phyloP scores from a whole-genome alignment of 2,329 filamentous ascomycete species.

The Aphanocladium album region DNA sequence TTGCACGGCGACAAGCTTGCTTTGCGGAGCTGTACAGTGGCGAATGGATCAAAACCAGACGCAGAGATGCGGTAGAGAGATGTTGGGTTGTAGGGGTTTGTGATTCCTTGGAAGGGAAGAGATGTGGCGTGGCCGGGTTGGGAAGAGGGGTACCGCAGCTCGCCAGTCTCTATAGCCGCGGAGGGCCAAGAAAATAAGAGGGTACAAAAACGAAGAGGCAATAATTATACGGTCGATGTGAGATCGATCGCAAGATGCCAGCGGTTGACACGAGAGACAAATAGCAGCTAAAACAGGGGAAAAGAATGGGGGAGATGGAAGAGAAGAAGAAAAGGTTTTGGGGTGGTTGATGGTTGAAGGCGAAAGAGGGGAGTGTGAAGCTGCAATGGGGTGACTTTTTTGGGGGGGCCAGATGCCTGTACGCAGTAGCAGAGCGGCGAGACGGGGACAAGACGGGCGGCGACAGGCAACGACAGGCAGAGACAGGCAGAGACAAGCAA shows the following conservation, averaged over 20 bases:
- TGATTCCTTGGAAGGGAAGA: background rate
- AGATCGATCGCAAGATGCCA: background rate
- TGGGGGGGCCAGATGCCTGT: background rate
- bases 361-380: conserved; percentile 5
- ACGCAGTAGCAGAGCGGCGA: background rate
- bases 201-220: background rate
- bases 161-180: background rate
- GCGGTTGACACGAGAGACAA: background rate
- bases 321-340: background rate
- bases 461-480: background rate
- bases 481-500: background rate
- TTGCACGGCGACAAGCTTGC: background rate
- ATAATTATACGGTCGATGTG: background rate
- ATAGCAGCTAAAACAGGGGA: background rate
- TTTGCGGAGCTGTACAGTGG: background rate
- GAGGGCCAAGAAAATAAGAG: background rate
- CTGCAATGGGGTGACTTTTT: conserved; percentile 11
- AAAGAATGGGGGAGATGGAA: background rate
- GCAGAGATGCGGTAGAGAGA: background rate
- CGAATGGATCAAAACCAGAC: background rate
- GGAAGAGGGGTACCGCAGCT: conserved; percentile 7
- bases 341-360: background rate
- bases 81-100: background rate
- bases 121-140: background rate
- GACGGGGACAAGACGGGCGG: background rate